Evolutionary conservation across 139 green algal species (phyloP), one percentile per base, ranked within the genome.

Genomic region (Chlorella sp.): DNA sequence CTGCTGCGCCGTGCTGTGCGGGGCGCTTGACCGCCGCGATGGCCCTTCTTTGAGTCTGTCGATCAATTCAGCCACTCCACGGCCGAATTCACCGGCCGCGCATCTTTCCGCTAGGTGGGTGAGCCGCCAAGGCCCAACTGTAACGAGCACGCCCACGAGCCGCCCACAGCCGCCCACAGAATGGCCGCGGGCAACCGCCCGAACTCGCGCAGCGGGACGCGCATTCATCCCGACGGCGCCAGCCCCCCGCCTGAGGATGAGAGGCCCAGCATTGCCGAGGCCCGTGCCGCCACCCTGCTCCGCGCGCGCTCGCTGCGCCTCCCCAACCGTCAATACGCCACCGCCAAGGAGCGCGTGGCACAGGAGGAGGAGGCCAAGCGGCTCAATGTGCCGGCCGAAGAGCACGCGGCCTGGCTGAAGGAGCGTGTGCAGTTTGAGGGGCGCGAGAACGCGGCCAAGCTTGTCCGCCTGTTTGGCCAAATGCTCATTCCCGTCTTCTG

Each of bases 331-430:
- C 7, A 57, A 9, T 57, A 57, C 48, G 48, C 48, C 48, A 57
- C 48, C 48, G 48, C 48, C 48, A 57, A 78, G 71, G 75, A 48
- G 75, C 75, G 16, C 34, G 42, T 30, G 26, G 79, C 30, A 1
- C 42, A 85, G 42, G 30, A 85, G 30, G 79, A 85, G 42, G 21
- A 22, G 32, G 68, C 39, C 68, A 80, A 88, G 28, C 39, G 84
- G 28, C 84, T 80, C 30, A 19, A 37, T 2, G 18, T 48, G 68
- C 73, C 83, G 40, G 84, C 68, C 24, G 84, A 88, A 3, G 84
- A 88, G 84, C 68, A 88, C 84, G 19, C 64, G 40, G 84, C 39
- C 2, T 88, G 84, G 84, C 84, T 88, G 84, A 34, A 30, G 9
- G 30, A 81, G 39, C 57, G 77, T 0, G 66, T 81, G 34, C 42